Evolutionary conservation across 805 yeast species (phyloP).

Genomic region (Saturnispora dispora): DNA sequence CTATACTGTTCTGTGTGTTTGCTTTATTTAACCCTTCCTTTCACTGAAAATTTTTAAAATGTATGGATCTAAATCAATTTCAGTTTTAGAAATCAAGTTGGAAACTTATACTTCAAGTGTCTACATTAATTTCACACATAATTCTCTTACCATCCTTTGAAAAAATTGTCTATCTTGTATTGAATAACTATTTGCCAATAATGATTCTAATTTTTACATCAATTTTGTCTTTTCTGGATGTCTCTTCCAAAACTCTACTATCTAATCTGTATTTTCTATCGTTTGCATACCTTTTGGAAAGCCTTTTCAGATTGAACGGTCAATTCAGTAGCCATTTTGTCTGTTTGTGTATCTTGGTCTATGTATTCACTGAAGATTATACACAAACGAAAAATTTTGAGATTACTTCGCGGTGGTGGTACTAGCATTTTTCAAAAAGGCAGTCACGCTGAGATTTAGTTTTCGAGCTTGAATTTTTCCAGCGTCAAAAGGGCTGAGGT

Average conservation of each 20-base stretch:
- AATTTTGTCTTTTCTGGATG: background rate
- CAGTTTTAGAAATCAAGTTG: no score
- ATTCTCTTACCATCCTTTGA: background rate
- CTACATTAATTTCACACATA: background rate
- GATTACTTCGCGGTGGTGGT: background rate
- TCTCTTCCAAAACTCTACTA: background rate
- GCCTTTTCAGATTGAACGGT: slow-evolving; percentile 99
- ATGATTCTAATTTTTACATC: no score
- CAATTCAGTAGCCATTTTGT: slow-evolving; percentile 93
- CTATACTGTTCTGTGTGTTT: no score
- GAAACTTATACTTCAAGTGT: background rate
- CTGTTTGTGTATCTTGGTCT: slow-evolving; percentile 13
- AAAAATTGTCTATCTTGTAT: background rate
- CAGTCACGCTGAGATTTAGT: background rate
- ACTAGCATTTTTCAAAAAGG: background rate
- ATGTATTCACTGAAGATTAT: background rate
- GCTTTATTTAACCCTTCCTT: no score
- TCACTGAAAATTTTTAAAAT: background rate
- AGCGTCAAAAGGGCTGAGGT: background rate
- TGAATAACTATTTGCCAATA: no score
- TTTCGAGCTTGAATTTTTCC: background rate
- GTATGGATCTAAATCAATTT: no score
- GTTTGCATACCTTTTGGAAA: slow-evolving; percentile 91
- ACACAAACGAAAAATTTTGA: slow-evolving; percentile 4
- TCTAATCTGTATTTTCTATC: background rate